phyloP scores from a whole-genome alignment of 768 basidiomycete genomes.

The Kwoniella newhampshirensis region DNA sequence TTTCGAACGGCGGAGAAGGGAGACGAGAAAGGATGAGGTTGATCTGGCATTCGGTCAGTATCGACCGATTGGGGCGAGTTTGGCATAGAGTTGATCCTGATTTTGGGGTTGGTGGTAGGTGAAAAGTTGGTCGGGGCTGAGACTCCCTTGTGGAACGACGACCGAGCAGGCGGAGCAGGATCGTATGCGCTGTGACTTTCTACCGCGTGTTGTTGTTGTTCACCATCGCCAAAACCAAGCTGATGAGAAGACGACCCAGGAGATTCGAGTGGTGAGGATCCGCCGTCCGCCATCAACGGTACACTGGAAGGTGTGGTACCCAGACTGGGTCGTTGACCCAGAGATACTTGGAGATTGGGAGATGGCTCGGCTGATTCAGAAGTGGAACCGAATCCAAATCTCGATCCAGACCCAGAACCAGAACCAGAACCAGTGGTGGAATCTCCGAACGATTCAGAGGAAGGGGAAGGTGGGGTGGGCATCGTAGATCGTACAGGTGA shows the following conservation, averaged over 20 bases:
- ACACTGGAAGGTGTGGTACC: constrained; percentile 15
- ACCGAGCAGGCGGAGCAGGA: neutral
- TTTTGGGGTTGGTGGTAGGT: constrained; percentile 10
- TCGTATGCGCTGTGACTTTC: neutral
- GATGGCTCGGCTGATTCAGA: neutral
- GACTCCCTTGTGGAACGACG: neutral
- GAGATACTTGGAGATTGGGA: neutral
- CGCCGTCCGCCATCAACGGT: constrained; percentile 1
- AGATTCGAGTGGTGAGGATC: constrained; percentile 5
- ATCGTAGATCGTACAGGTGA: neutral
- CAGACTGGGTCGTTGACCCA: constrained; percentile 15
- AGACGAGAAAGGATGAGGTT: neutral
- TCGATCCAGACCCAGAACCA: neutral
- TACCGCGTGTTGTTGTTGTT: no score
- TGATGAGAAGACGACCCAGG: no score
- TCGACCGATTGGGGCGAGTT: constrained; percentile 17
- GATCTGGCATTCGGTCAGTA: constrained; percentile 8
- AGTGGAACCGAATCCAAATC: neutral
- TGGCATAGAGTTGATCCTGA: constrained; percentile 23
- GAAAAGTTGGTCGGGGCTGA: constrained; percentile 4
- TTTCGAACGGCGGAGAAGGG: neutral
- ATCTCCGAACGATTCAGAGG: no score
- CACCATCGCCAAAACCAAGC: no score
- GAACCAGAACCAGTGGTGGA: neutral
- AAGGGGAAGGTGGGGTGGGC: constrained; percentile 3